Evolutionary conservation across 192 early-diverging fungal genomes (phyloP).

Genomic region (Coemansia sp.): DNA sequence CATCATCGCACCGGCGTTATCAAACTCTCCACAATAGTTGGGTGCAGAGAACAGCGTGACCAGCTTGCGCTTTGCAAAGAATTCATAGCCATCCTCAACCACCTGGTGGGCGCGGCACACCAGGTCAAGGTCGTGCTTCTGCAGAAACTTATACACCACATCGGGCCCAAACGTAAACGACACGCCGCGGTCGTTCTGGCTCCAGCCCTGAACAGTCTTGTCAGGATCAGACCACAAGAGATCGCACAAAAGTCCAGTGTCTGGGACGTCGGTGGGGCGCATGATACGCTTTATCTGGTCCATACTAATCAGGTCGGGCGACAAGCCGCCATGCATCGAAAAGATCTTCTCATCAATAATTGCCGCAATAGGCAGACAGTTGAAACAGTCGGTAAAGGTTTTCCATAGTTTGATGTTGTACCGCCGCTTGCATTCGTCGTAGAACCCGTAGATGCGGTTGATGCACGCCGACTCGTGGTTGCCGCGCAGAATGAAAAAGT

Average conservation of each 20-base stretch:
- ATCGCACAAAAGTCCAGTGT: constrained; percentile 94
- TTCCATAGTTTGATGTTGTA: constrained; percentile 99
- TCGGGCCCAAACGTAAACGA: constrained; percentile 96
- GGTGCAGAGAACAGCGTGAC: constrained; percentile 96
- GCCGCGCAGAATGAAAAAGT: constrained; percentile 98
- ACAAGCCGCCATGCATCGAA: constrained; percentile 97
- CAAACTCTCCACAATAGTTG: constrained; percentile 95
- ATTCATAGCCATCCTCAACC: constrained; percentile 98
- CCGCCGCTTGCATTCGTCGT: constrained; percentile 97
- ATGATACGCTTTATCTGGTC: constrained; percentile 96
- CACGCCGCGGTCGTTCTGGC: constrained; percentile 95
- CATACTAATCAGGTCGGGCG: constrained; percentile 95
- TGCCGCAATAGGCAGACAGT: constrained; percentile 95
- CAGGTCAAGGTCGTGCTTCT: constrained; percentile 96
- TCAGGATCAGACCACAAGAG: constrained; percentile 97
- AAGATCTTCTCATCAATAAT: constrained; percentile 99
- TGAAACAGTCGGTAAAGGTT: constrained; percentile 99
- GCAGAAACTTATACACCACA: constrained; percentile 87
- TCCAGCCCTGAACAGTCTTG: constrained; percentile 94
- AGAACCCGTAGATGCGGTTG: constrained; percentile 98
- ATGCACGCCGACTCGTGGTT: constrained; percentile 98
- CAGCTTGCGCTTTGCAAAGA: constrained; percentile 94
- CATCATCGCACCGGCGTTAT: constrained; percentile 89
- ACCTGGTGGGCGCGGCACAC: constrained; percentile 99
- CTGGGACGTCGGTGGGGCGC: constrained; percentile 97